phyloP scores from a whole-genome alignment of 352 stramenopile genomes.

The Blastocystis sp. region DNA sequence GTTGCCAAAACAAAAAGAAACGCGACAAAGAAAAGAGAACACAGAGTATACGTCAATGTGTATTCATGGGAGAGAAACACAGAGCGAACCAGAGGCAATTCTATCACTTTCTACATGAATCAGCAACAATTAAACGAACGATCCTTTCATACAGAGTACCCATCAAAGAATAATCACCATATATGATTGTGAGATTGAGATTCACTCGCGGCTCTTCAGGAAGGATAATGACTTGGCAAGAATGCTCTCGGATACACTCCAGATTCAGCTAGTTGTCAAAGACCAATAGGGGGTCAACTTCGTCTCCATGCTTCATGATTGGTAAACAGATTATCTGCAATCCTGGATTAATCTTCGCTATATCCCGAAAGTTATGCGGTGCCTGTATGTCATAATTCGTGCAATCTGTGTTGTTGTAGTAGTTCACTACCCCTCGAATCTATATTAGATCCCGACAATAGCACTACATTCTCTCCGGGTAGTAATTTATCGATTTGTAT shows the following conservation, averaged over 20 bases:
- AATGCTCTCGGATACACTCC: neutral
- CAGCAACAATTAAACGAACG: neutral
- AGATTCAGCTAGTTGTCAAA: neutral
- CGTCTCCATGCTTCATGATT: neutral
- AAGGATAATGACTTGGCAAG: neutral
- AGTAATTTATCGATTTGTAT: neutral
- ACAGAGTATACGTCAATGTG: neutral
- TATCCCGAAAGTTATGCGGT: neutral
- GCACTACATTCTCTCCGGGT: neutral
- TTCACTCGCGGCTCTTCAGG: neutral
- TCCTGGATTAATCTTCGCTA: neutral
- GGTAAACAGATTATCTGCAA: neutral
- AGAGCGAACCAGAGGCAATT: neutral
- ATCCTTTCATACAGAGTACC: neutral
- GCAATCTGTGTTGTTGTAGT: constrained; percentile 21
- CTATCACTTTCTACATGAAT: neutral
- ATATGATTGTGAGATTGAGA: neutral
- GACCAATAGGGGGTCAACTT: neutral
- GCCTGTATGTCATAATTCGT: neutral
- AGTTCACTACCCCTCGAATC: constrained; percentile 31
- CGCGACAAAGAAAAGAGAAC: neutral
- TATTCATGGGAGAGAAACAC: neutral
- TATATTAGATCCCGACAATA: neutral
- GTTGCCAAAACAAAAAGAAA: constrained; percentile 15
- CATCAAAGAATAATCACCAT: neutral